Conservation (phyloP, 192 early-diverging fungal genomes). For the Mortierella alpina region DNA sequence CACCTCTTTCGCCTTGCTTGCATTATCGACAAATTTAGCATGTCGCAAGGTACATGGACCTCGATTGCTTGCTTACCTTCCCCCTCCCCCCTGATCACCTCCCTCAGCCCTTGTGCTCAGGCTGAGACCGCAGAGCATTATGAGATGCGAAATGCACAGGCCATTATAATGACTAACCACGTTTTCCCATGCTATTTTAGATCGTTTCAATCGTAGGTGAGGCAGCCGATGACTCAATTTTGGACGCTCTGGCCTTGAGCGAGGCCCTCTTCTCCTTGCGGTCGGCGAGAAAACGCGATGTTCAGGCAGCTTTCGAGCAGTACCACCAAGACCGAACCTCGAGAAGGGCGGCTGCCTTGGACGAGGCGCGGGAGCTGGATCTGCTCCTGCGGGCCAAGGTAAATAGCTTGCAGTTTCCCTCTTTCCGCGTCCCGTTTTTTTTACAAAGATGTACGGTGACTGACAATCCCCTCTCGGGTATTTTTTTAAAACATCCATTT, state of each 20-base stretch:
- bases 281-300: constrained; percentile 11
- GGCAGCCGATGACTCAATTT: constrained; percentile 34
- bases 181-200: constrained; percentile 1
- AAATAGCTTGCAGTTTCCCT: background rate
- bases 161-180: background rate
- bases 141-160: no score
- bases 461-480: background rate
- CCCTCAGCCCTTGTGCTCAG: no score
- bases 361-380: constrained; percentile 25
- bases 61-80: background rate
- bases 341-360: constrained; percentile 14
- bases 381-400: constrained; percentile 29
- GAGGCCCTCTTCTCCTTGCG: constrained; percentile 25
- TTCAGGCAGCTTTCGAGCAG: constrained; percentile 14
- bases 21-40: constrained; percentile 3
- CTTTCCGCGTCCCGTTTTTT: background rate
- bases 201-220: constrained; percentile 27
- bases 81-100: background rate
- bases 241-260: constrained; percentile 30
- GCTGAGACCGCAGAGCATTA: no score
- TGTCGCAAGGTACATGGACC: constrained; percentile 37
- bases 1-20: background rate
- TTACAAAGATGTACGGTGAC: background rate
- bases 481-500: background rate
- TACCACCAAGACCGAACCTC: constrained; percentile 27